Base-by-base conservation (phyloP, 257 asterid species). In the Capsicum pubescens region DNA sequence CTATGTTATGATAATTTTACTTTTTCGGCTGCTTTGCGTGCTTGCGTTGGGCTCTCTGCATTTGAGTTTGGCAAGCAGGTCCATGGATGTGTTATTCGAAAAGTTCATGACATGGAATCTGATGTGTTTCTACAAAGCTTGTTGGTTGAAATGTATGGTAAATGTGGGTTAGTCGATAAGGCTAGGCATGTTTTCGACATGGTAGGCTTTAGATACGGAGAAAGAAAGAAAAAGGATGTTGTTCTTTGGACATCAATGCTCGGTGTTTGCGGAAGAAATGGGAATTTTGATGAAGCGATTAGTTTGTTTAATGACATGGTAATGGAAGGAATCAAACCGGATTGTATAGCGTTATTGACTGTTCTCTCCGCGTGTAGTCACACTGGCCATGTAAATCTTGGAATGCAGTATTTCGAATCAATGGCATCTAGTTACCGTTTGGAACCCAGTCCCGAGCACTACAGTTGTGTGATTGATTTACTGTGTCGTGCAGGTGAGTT, bases 111-210 rank as follows among this genome's bases (percentile, higher is more conserved):
- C 60, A 48, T 89, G 57, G 91, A 88, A 83, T 80, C 61, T 13
- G 97, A 94, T 82, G 89, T 93, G 80, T 91, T 89, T 83, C 84
- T 96, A 9, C 94, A 92, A 89, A 91, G 97, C 82, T 82, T 96
- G 86, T 87, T 96, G 88, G 91, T 96, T 78, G 98, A 94, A 84
- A 91, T 93, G 94, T 94, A 96, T 85, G 98, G 99, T 0, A 96
- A 91, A 84, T 92, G 93, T 86, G 98, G 99, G 66, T 83, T 89
- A 8, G 87, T 87, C 60, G 90, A 90, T 83, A 88, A 88, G 39
- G 98, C 97, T 5, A 86, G 89, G 87, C 88, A 76, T 69, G 93
- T 91, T 19, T 95, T 95, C 35, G 83, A 80, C 44, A 86, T 87
- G 93, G 87, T 84, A 4, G 96, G 95, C 60, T 87, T 91, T 55